Percentiles rank a stretch among this genome's conserved stretches.
Conservation (phyloP, 768 basidiomycete species). For the Pleurotus eryngii region DNA sequence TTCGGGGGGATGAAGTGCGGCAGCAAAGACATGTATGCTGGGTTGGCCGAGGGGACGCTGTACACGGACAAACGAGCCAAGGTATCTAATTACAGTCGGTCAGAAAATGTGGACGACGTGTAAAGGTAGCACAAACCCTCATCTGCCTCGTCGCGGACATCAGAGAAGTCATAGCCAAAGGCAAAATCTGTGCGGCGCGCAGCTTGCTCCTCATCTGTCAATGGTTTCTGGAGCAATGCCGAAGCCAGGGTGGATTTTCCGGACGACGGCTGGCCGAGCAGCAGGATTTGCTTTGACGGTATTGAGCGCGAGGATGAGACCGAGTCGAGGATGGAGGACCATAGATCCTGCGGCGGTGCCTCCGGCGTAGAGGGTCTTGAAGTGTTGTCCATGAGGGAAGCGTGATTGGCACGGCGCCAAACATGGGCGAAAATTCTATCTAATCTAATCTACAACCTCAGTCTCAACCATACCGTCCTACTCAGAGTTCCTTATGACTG, state of each 20-base stretch:
- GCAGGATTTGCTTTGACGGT: conserved; percentile 82
- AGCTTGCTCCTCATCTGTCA: conserved; percentile 53
- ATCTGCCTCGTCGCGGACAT: conserved; percentile 88
- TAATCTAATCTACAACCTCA: not conserved
- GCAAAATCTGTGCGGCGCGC: conserved; percentile 73
- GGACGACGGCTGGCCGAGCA: conserved; percentile 76
- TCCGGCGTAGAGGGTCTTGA: conserved; percentile 69
- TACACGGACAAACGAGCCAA: conserved; percentile 88
- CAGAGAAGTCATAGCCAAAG: conserved; percentile 89
- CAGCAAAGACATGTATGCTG: conserved; percentile 65
- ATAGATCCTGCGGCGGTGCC: conserved; percentile 76
- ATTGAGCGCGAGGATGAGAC: conserved; percentile 79
- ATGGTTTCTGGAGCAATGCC: conserved; percentile 66
- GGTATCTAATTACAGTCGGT: conserved; percentile 52
- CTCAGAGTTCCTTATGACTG: conserved; percentile 3
- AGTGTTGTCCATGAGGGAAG: conserved; percentile 31
- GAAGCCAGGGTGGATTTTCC: conserved; percentile 78
- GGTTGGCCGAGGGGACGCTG: conserved; percentile 80
- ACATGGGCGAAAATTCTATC: not conserved
- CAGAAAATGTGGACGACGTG: not conserved
- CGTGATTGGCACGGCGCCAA: not conserved
- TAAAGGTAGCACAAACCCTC: conserved; percentile 56
- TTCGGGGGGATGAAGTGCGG: conserved; percentile 79
- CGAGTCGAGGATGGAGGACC: conserved; percentile 90
- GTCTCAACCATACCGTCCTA: not conserved